Percentiles rank a stretch among this genome's conserved stretches.
phyloP scores from a whole-genome alignment of 768 basidiomycete genomes.

The Lactarius deliciosus region DNA sequence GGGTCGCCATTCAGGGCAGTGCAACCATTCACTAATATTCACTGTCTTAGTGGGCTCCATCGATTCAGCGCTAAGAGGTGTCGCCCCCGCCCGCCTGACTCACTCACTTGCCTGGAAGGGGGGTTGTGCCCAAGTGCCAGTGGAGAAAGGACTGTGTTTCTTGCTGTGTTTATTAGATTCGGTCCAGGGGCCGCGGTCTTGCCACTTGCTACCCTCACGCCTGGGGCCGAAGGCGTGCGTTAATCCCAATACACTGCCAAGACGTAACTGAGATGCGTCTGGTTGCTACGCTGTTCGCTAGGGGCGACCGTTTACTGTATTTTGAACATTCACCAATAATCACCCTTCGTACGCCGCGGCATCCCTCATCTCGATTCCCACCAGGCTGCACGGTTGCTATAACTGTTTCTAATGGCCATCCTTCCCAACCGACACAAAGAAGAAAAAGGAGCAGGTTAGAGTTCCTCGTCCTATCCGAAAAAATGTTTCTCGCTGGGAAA shows the following conservation, averaged over 20 bases:
- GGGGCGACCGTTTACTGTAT: background rate
- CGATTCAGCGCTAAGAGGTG: background rate
- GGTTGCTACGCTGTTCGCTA: background rate
- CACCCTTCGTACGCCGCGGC: background rate
- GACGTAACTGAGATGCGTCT: background rate
- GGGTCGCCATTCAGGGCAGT: background rate
- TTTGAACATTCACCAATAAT: background rate
- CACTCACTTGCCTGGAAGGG: background rate
- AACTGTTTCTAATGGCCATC: background rate
- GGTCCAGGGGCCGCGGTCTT: background rate
- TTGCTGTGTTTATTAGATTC: background rate
- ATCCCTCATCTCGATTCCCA: background rate
- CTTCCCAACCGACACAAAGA: background rate
- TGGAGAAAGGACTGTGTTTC: background rate
- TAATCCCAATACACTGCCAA: background rate
- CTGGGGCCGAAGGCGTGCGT: background rate
- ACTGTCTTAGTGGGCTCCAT: background rate
- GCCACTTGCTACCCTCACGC: background rate
- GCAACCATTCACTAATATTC: background rate
- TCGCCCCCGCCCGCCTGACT: no score
- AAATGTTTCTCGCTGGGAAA: background rate
- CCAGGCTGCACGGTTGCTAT: background rate
- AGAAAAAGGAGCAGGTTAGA: background rate
- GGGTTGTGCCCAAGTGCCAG: background rate
- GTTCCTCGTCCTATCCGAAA: background rate